Conservation (phyloP, 345 rosid species). For the Anastatica hierochuntica region DNA sequence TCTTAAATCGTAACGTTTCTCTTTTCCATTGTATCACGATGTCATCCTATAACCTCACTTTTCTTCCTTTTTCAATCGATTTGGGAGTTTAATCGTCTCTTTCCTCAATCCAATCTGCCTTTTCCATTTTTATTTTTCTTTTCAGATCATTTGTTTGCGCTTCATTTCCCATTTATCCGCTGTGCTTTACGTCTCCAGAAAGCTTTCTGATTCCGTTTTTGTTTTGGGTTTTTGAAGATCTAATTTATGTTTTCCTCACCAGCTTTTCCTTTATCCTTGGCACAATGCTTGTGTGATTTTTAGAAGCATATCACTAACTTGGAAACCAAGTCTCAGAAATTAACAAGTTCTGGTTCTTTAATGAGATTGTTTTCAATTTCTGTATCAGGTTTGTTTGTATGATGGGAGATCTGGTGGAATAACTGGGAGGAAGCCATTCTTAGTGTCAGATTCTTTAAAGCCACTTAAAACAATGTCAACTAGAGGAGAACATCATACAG, state of each 20-base stretch:
- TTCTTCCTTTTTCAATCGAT: too few relatives aligned
- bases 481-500: constrained; percentile 66
- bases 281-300: not conserved
- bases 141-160: not conserved
- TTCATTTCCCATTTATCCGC: not conserved
- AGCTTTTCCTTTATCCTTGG: not conserved
- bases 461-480: constrained; percentile 34
- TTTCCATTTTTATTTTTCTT: not conserved
- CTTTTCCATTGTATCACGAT: constrained; percentile 17
- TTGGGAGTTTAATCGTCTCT: not conserved
- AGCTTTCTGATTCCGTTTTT: not conserved
- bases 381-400: constrained; percentile 12
- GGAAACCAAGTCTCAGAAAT: constrained; percentile 15
- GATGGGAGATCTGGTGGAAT: constrained; percentile 22
- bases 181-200: not conserved
- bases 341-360: not conserved
- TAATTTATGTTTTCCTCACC: constrained; percentile 7
- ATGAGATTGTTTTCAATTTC: not conserved
- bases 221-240: constrained; percentile 21
- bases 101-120: too few relatives aligned
- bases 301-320: constrained; percentile 3
- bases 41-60: constrained; percentile 27
- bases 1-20: constrained; percentile 18
- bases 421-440: not conserved
- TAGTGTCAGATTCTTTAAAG: not conserved